Evolutionary conservation across 441 rosid genomes (phyloP).

Genomic region (Euphorbia neoarborescens): DNA sequence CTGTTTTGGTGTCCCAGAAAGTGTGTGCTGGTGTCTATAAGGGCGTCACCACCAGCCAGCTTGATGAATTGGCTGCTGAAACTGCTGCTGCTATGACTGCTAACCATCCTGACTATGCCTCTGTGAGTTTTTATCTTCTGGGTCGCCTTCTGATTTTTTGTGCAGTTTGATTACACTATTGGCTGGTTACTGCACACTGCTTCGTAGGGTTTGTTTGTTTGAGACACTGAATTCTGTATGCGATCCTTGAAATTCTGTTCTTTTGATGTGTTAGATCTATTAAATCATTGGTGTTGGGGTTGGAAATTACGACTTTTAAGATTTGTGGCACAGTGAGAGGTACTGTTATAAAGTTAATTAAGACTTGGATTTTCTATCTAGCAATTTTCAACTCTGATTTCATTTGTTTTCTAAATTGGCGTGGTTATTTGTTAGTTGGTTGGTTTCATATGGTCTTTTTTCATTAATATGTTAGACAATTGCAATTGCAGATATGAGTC

Average conservation of each 20-base stretch:
- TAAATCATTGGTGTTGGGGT: neutral
- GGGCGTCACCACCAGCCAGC: conserved; percentile 91
- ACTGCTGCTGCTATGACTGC: conserved; percentile 96
- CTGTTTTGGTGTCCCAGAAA: conserved; percentile 89
- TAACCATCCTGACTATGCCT: conserved; percentile 87
- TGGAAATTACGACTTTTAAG: neutral
- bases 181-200: neutral
- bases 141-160: neutral
- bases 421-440: neutral
- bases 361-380: neutral
- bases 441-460: neutral
- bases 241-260: no score
- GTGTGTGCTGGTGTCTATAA: conserved; percentile 93
- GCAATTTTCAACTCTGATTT: neutral
- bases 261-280: neutral
- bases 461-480: neutral
- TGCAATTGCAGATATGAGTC: neutral
- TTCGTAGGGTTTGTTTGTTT: neutral
- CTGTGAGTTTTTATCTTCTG: conserved; percentile 38
- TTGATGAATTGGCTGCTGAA: conserved; percentile 95
- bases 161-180: neutral
- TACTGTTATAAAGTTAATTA: neutral
- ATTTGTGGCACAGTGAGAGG: neutral
- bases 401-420: neutral
- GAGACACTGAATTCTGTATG: neutral